phyloP scores from a whole-genome alignment of 2,329 filamentous ascomycete genomes.

The Colletotrichum scovillei region DNA sequence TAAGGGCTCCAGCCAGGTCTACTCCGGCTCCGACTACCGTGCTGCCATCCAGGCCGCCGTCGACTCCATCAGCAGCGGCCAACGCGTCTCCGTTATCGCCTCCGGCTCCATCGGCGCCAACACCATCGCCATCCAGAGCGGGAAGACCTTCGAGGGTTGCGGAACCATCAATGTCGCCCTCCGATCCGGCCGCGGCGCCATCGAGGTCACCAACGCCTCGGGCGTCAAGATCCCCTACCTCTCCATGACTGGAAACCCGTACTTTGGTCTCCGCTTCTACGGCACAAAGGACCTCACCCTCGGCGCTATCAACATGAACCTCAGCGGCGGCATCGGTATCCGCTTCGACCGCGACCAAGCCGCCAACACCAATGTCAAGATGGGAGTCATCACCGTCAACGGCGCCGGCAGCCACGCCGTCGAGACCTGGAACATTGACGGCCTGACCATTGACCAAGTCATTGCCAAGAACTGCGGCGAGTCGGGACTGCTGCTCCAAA shows the following conservation, averaged over 20 bases:
- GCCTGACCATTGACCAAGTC: slow-evolving; percentile 61
- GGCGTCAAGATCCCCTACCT: slow-evolving; percentile 67
- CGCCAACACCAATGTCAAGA: slow-evolving; percentile 63
- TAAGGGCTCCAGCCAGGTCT: slow-evolving; percentile 56
- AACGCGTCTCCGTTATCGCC: slow-evolving; percentile 65
- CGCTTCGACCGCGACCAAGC: slow-evolving; percentile 67
- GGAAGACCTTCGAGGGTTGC: slow-evolving; percentile 69
- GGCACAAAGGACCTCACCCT: slow-evolving; percentile 60
- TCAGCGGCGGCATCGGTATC: slow-evolving; percentile 65
- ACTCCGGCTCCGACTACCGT: slow-evolving; percentile 64
- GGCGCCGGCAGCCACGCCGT: slow-evolving; percentile 67
- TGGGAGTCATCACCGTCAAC: slow-evolving; percentile 62
- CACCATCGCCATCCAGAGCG: slow-evolving; percentile 61
- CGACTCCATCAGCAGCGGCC: slow-evolving; percentile 61
- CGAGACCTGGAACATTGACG: slow-evolving; percentile 70
- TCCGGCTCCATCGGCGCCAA: slow-evolving; percentile 66
- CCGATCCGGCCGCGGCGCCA: slow-evolving; percentile 60
- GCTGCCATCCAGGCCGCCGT: slow-evolving; percentile 65
- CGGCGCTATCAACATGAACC: slow-evolving; percentile 65
- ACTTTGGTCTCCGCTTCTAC: slow-evolving; percentile 67
- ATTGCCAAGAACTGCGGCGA: slow-evolving; percentile 66
- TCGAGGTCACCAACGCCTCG: slow-evolving; percentile 60
- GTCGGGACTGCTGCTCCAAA: slow-evolving; percentile 66
- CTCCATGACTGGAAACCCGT: slow-evolving; percentile 67
- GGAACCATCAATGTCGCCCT: slow-evolving; percentile 62